phyloP scores from a whole-genome alignment of 352 stramenopile genomes.

The Pythium biforme region DNA sequence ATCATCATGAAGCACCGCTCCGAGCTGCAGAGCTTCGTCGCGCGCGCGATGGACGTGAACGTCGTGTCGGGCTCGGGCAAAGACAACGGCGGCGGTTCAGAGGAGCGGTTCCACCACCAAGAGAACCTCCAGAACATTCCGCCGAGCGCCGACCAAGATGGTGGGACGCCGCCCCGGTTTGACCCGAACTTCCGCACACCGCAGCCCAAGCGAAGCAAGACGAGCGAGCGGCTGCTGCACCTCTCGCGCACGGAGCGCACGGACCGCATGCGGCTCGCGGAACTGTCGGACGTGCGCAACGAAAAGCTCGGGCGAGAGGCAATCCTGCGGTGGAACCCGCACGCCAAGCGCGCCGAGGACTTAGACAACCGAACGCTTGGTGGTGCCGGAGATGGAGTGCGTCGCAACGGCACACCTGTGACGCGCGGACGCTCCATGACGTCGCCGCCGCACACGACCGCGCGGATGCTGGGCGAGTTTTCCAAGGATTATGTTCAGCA shows the following conservation, averaged over 20 bases:
- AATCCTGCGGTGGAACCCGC: conserved; percentile 44
- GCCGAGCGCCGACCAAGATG: conserved; percentile 1
- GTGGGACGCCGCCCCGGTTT: conserved; percentile 9
- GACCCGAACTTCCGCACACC: conserved; percentile 36
- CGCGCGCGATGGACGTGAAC: conserved; percentile 26
- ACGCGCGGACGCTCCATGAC: conserved; percentile 21
- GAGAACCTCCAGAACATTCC: conserved; percentile 26
- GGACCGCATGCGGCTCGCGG: conserved; percentile 74
- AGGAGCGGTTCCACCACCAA: background rate
- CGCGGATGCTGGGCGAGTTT: conserved; percentile 57
- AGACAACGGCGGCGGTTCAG: background rate
- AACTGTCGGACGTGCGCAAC: conserved; percentile 72
- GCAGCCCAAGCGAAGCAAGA: conserved; percentile 33
- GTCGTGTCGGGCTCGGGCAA: conserved; percentile 1
- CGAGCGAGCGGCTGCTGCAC: conserved; percentile 48
- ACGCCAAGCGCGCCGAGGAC: conserved; percentile 28
- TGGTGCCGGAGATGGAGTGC: conserved; percentile 1
- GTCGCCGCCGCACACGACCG: conserved; percentile 34
- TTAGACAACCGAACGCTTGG: conserved; percentile 22
- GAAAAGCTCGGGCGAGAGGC: conserved; percentile 39
- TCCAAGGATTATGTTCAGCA: conserved; percentile 79
- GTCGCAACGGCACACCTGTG: conserved; percentile 5
- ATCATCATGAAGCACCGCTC: conserved; percentile 36
- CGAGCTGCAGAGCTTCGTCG: conserved; percentile 27
- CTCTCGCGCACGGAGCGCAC: conserved; percentile 53